Evolutionary conservation across 2,329 filamentous ascomycete genomes (phyloP), one percentile per base, ranked within the genome.

Genomic region (Cryphonectria carpinicola): DNA sequence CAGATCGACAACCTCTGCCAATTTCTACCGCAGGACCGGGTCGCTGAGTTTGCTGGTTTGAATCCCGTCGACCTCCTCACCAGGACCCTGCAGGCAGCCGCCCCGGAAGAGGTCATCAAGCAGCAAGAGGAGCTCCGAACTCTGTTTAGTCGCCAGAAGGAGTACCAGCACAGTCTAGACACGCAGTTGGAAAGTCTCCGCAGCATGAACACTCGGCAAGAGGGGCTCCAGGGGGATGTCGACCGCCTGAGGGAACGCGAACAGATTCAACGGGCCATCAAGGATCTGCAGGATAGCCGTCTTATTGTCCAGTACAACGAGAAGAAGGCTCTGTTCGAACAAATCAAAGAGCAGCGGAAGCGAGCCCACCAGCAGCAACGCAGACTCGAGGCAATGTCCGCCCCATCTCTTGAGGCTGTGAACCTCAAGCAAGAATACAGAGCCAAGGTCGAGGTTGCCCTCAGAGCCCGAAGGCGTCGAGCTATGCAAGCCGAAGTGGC

Each of bases 1-100:
- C 96, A 99, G 80, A 93, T 98, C 74, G 96, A 99, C 83, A 99
- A 99, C 76, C 86, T 99, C 2, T 99, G 96, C 79, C 96, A 99
- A 79, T 99, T 99, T 76, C 83, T 99, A 61, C 96, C 96, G 0
- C 96, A 99, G 80, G 96, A 99, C 79, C 92, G 95, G 75, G 96
- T 99, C 1, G 93, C 94, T 35, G 95, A 98, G 78, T 99, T 99
- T 78, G 94, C 96, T 6, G 92, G 88, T 6, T 88, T 97, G 75
- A 92, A 89, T 11, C 92, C 95, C 0, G 85, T 97, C 17, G 92
- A 97, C 61, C 87, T 98, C 28, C 85, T 99, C 0, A 87, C 90
- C 71, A 93, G 96, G 76, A 99, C 96, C 0, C 90, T 97, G 73
- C 90, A 94, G 77, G 96, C 96, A 46, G 95, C 94, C 8, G 96